Evolutionary conservation across 768 basidiomycete genomes (phyloP), one percentile per base, ranked within the genome.

Genomic region (Boletus coccyginus): DNA sequence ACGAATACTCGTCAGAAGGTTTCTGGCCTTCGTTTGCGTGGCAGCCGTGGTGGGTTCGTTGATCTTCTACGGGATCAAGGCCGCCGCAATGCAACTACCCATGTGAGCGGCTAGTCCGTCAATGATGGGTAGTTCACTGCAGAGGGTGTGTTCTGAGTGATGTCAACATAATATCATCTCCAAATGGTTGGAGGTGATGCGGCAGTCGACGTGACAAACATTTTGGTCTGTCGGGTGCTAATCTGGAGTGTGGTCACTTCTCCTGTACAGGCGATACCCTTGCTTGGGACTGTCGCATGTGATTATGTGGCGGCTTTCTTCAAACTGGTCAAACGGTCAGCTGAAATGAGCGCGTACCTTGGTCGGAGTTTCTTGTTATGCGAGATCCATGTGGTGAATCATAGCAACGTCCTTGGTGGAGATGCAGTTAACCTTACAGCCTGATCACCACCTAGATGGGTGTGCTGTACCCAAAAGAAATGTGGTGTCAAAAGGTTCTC

Each of bases 31-130:
- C 27, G 3, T 27, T 7, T 41, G 24, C 21, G 17, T 49, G 17
- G 38, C 38, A 43, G 47, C 31, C 14, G 7, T 12, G 19, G 54
- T 3, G 45, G 16, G 56, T 73, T 19, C 2, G 3, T 27, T 52
- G 43, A 84, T 86, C 81, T 78, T 69, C 90, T 89, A 90, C 79
- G n/a, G 90, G 90, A 69, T 92, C 90, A 38, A 91, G 72, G 88
- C 88, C 38, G 88, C 78, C 3, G 88, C 86, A 12, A 84, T 74
- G 61, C 88, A 90, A n/a, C 89, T 89, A 12, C 87, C 87, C 3
- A 91, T 88, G 64, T 92, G 90, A 13, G 90, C 87, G 1, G 87
- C 83, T 12, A 81, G 81, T 57, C 77, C 83, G 74, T 69, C 33
- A 91, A 70, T 14, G 80, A 79, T 7, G 89, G 88, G 60, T 84